Evolutionary conservation across 2,329 filamentous ascomycete genomes (phyloP).

Genomic region (Herpotrichia juniperi): DNA sequence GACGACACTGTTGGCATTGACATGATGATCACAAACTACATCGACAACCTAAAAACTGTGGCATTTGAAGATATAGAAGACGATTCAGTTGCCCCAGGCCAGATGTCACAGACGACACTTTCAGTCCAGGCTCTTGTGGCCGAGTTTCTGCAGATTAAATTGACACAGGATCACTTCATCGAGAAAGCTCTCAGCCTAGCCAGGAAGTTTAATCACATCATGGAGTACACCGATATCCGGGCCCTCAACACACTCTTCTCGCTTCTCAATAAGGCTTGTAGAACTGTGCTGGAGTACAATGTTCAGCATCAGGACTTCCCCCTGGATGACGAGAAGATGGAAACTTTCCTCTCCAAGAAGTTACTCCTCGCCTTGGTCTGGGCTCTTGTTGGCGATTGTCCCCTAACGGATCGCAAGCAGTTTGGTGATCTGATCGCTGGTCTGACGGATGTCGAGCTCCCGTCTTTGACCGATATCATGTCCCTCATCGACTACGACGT

Average conservation of each 20-base stretch:
- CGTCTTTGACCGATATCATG: slow-evolving; percentile 75
- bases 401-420: slow-evolving; percentile 80
- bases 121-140: slow-evolving; percentile 80
- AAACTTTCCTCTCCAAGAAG: slow-evolving; percentile 91
- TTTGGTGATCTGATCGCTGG: slow-evolving; percentile 87
- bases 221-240: slow-evolving; percentile 94
- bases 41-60: slow-evolving; percentile 79
- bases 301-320: slow-evolving; percentile 93
- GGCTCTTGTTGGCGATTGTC: slow-evolving; percentile 95
- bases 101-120: slow-evolving; percentile 68
- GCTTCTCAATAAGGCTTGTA: slow-evolving; percentile 89
- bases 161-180: slow-evolving; percentile 82
- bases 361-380: slow-evolving; percentile 90
- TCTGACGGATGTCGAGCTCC: slow-evolving; percentile 84
- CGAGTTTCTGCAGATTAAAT: slow-evolving; percentile 74
- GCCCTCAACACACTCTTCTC: slow-evolving; percentile 94
- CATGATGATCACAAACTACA: slow-evolving; percentile 93
- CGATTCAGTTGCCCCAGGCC: slow-evolving; percentile 71
- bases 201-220: slow-evolving; percentile 86
- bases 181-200: slow-evolving; percentile 77
- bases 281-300: slow-evolving; percentile 95
- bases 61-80: slow-evolving; percentile 96
- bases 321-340: slow-evolving; percentile 86
- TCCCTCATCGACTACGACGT: slow-evolving; percentile 98
- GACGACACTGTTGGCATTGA: slow-evolving; percentile 92